Base-by-base conservation (phyloP, 73 alveolate species). In the Halteria grandinella region DNA sequence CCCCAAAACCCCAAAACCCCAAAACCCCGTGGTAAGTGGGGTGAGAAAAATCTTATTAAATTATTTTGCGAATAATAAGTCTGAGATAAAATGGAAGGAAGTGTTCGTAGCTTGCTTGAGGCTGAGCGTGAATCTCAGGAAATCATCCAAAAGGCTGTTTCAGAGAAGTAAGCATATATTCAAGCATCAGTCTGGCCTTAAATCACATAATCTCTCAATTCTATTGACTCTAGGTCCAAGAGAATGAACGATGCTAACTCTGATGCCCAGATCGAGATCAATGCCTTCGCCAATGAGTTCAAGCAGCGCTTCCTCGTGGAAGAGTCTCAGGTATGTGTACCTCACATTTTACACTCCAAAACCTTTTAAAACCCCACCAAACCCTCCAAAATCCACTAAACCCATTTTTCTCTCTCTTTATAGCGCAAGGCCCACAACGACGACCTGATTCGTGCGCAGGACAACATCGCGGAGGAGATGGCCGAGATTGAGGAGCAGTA, bases 111-210 rank as follows among this genome's bases (percentile, higher is more conserved):
- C 18, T 54, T 57, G 29, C 41, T 57, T 4, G 75, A 57, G 2
- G 75, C 75, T 8, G 75, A 57, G 36, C 29, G 36, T 33, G 75
- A 57, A 21, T 57, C 75, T 28, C 75, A 57, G 18, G 29, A 7
- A 27, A 57, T 57, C 18, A 57, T 57, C 10, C 55, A 57, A 21
- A 36, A 34, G 10, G 75, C 75, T 7, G 6, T 29, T 2, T 33
- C 14, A 18, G 75, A 27, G 15, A 57, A 57, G 60, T 48, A 48
- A 48, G 18, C 18, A 48, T 12, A 12, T 17, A 12, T 17, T 12
- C 18, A 18, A 10, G 10, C 10, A 12, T 48, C 7, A 48, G n/a
- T n/a, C n/a, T n/a, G n/a, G n/a, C n/a, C n/a, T n/a, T n/a, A n/a
- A n/a, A n/a, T n/a, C n/a, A n/a, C n/a, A n/a, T n/a, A n/a, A n/a